Evolutionary conservation across 228 moss, liverwort and hornwort species (phyloP).

Genomic region (Sphagnum fallax): DNA sequence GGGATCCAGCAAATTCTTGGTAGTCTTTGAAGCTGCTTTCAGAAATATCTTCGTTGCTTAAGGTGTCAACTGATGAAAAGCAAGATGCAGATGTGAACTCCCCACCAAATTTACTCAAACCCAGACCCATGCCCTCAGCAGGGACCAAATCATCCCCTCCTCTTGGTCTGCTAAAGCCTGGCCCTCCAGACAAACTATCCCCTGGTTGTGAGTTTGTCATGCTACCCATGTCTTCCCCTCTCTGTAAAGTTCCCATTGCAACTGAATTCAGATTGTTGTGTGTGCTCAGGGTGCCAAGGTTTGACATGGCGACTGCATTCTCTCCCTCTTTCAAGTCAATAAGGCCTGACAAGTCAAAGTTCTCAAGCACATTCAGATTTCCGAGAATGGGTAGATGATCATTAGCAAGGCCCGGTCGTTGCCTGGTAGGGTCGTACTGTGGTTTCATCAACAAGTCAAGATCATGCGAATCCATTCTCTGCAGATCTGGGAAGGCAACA

Average conservation of each 20-base stretch:
- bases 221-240: neutral
- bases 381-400: slow-evolving; percentile 13
- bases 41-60: slow-evolving; percentile 25
- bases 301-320: slow-evolving; percentile 21
- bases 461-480: slow-evolving; percentile 49
- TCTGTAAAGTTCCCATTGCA: slow-evolving; percentile 24
- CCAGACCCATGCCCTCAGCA: slow-evolving; percentile 21
- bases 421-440: slow-evolving; percentile 42
- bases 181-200: neutral
- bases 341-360: slow-evolving; percentile 23
- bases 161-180: slow-evolving; percentile 16
- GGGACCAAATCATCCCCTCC: neutral
- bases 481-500: slow-evolving; percentile 22
- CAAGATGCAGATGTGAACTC: slow-evolving; percentile 19
- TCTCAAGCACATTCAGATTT: slow-evolving; percentile 19
- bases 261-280: slow-evolving; percentile 34
- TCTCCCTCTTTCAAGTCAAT: slow-evolving; percentile 9
- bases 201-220: neutral
- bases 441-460: slow-evolving; percentile 51
- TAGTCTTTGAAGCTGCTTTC: slow-evolving; percentile 42
- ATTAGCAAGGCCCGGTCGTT: slow-evolving; percentile 14
- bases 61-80: slow-evolving; percentile 34
- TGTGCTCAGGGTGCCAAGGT: slow-evolving; percentile 6
- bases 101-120: slow-evolving; percentile 16
- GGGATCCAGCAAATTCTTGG: slow-evolving; percentile 18